Evolutionary conservation across 805 yeast species (phyloP).

Genomic region (Wickerhamiella spandovensis): DNA sequence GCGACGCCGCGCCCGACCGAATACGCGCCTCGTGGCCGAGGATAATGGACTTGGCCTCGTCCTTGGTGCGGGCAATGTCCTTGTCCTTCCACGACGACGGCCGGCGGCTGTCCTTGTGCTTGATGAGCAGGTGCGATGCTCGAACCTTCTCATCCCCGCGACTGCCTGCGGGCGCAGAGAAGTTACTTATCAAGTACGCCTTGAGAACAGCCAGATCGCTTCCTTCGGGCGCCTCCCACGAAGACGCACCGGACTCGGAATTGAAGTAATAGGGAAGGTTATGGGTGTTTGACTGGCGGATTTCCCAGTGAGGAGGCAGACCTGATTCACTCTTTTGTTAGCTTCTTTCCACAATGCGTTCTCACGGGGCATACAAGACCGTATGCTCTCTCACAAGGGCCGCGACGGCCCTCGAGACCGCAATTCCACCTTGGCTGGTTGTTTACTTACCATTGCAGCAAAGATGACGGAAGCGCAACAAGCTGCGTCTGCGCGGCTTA

Average conservation of each 20-base stretch:
- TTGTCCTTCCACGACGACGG: conserved; percentile 86
- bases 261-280: conserved; percentile 75
- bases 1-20: conserved; percentile 47
- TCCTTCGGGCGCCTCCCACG: conserved; percentile 88
- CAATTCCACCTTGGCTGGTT: too few species aligned
- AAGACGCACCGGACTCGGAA: conserved; percentile 53
- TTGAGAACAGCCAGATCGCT: conserved; percentile 50
- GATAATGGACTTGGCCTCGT: conserved; percentile 58
- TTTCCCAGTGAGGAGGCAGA: conserved; percentile 74
- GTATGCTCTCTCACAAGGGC: too few species aligned
- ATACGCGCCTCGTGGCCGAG: conserved; percentile 44
- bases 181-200: conserved; percentile 35
- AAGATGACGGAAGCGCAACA: background rate
- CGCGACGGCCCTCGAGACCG: too few species aligned
- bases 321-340: conserved; percentile 36
- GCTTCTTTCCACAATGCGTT: too few species aligned
- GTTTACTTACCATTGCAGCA: background rate
- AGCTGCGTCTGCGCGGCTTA: background rate
- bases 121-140: conserved; percentile 69
- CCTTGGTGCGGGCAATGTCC: conserved; percentile 63
- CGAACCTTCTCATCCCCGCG: conserved; percentile 39
- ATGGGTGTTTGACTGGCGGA: conserved; percentile 64
- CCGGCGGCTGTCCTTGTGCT: conserved; percentile 71
- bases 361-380: too few species aligned
- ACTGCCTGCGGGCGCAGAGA: conserved; percentile 17